Percentiles rank a stretch among this genome's conserved stretches.
phyloP scores from a whole-genome alignment of 2,329 filamentous ascomycete species.

The Colletotrichum zoysiae region DNA sequence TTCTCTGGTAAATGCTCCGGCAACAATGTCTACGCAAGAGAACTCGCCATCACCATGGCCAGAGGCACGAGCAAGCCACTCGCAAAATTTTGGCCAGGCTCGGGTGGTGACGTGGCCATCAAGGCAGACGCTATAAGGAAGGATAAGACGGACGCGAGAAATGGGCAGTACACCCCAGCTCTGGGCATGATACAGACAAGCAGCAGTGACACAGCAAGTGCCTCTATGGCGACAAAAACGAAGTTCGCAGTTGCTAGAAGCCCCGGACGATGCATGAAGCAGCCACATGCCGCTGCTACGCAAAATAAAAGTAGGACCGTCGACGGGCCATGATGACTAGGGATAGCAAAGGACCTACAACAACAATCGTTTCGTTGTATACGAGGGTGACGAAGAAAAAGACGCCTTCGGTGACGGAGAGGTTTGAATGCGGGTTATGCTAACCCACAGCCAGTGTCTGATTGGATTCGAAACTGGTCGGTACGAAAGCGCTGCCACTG shows the following conservation, averaged over 20 bases:
- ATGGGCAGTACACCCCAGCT: constrained; percentile 16
- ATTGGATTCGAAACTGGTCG: constrained; percentile 66
- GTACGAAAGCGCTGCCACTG: constrained; percentile 55
- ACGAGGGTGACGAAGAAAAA: constrained; percentile 49
- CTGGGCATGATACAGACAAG: constrained; percentile 60
- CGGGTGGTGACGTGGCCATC: constrained; percentile 60
- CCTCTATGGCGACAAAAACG: constrained; percentile 57
- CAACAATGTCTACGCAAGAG: constrained; percentile 70
- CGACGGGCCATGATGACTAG: constrained; percentile 60
- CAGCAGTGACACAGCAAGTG: constrained; percentile 53
- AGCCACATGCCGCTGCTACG: constrained; percentile 65
- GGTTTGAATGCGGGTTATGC: constrained; percentile 57
- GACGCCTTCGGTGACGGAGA: constrained; percentile 53
- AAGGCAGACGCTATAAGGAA: constrained; percentile 59
- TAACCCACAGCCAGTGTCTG: constrained; percentile 60
- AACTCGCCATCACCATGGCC: constrained; percentile 76
- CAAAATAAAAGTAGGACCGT: constrained; percentile 68
- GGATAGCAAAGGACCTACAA: constrained; percentile 67
- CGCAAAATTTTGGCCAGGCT: constrained; percentile 71
- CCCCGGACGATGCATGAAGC: constrained; percentile 52
- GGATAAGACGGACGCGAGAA: constrained; percentile 54
- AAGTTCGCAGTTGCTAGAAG: constrained; percentile 59
- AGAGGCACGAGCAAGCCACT: constrained; percentile 68
- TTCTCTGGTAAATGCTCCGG: constrained; percentile 61
- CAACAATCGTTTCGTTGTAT: constrained; percentile 51